These are phyloP conservation scores for Phaseolus coccineus DNA, from an alignment of 331 rosid species.

Conservation along the genomic window DNA sequence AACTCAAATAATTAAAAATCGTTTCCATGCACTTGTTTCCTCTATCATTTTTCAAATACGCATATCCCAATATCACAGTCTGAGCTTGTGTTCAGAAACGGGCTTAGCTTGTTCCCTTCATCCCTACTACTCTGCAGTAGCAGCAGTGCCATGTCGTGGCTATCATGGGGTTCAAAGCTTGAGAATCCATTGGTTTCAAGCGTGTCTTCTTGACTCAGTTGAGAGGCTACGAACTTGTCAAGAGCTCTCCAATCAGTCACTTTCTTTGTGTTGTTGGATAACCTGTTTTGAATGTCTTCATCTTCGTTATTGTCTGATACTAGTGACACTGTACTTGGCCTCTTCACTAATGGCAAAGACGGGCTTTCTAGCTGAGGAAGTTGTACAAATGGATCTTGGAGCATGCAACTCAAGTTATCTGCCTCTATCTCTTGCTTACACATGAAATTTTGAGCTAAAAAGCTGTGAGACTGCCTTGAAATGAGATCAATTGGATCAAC, in stretches of 20 bases:
- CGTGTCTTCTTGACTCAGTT: slow-evolving; percentile 83
- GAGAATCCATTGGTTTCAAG: slow-evolving; percentile 56
- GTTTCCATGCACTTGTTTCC: slow-evolving; percentile 32
- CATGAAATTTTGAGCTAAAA: slow-evolving; percentile 60
- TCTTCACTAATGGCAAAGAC: slow-evolving; percentile 54
- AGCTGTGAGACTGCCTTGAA: slow-evolving; percentile 64
- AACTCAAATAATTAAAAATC: slow-evolving; percentile 34
- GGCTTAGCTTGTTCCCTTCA: slow-evolving; percentile 69
- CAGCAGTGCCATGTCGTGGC: slow-evolving; percentile 67
- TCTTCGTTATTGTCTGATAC: slow-evolving; percentile 40
- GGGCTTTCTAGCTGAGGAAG: slow-evolving; percentile 92
- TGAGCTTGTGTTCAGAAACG: slow-evolving; percentile 65
- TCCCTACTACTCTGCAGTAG: slow-evolving; percentile 61
- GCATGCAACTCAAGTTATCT: slow-evolving; percentile 54
- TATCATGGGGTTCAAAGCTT: slow-evolving; percentile 51
- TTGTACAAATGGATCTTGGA: slow-evolving; percentile 64
- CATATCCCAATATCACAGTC: slow-evolving; percentile 92
- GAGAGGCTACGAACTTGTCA: slow-evolving; percentile 98
- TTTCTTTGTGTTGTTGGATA: slow-evolving; percentile 47
- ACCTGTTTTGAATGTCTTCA: slow-evolving; percentile 42
- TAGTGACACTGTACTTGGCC: slow-evolving; percentile 30
- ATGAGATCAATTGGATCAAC: slow-evolving; percentile 64
- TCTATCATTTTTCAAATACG: slow-evolving; percentile 69
- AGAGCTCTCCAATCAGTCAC: slow-evolving; percentile 96
- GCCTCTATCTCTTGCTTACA: slow-evolving; percentile 85